phyloP scores from a whole-genome alignment of 306 rosid species.

The Lithocarpus polystachyus region DNA sequence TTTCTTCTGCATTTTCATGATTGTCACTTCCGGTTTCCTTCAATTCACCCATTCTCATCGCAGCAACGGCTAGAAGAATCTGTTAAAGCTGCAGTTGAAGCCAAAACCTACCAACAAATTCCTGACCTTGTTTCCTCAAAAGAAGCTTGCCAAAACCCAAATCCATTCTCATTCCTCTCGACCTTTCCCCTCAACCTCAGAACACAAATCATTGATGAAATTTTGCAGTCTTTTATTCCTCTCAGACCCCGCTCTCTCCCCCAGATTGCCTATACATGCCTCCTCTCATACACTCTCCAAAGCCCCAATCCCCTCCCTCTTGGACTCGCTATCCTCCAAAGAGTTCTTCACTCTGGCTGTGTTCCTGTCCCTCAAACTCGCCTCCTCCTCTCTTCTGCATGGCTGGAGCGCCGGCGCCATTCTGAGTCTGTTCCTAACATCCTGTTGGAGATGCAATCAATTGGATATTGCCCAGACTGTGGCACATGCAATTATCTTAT shows the following conservation, averaged over 20 bases:
- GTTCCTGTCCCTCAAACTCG: slow-evolving; percentile 59
- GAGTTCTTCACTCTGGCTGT: slow-evolving; percentile 61
- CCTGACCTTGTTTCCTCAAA: slow-evolving; percentile 50
- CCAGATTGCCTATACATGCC: slow-evolving; percentile 44
- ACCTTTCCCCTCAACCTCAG: slow-evolving; percentile 42
- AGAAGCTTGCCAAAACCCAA: slow-evolving; percentile 47
- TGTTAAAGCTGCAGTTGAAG: slow-evolving; percentile 47
- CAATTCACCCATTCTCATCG: slow-evolving; percentile 29
- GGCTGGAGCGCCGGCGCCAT: slow-evolving; percentile 43
- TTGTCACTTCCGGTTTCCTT: slow-evolving; percentile 27
- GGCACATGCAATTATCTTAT: slow-evolving; percentile 62
- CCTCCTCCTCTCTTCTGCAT: slow-evolving; percentile 62
- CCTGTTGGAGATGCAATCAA: slow-evolving; percentile 60
- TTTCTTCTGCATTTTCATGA: slow-evolving; percentile 15
- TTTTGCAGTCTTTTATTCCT: slow-evolving; percentile 65
- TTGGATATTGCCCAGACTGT: slow-evolving; percentile 65
- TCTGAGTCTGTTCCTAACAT: slow-evolving; percentile 42
- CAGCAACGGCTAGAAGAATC: slow-evolving; percentile 36
- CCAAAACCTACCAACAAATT: slow-evolving; percentile 57
- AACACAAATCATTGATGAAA: slow-evolving; percentile 59
- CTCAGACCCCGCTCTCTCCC: slow-evolving; percentile 58
- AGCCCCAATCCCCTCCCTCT: slow-evolving; percentile 61
- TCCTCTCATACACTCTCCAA: slow-evolving; percentile 56
- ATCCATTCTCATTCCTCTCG: slow-evolving; percentile 71
- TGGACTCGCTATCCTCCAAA: slow-evolving; percentile 57